Evolutionary conservation across 2,329 filamentous ascomycete species (phyloP).

Genomic region (Paecilomyces niveus): DNA sequence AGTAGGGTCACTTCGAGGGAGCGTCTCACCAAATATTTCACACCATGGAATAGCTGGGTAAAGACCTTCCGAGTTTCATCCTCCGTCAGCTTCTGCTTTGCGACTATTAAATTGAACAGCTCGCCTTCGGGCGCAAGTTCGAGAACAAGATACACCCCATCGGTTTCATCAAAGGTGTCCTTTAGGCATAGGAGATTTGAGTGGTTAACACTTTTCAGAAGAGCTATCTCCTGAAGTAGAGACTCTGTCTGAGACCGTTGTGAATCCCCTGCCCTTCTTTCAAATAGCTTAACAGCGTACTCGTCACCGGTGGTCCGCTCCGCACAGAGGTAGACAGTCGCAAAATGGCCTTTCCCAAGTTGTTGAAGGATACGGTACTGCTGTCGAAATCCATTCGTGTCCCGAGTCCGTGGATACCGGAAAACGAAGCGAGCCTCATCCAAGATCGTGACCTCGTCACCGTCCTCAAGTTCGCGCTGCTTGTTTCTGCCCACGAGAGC

Average conservation of each 20-base stretch:
- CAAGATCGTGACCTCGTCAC: constrained; percentile 83
- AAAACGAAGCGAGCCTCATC: constrained; percentile 85
- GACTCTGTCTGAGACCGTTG: constrained; percentile 79
- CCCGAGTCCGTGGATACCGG: constrained; percentile 70
- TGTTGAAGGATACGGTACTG: constrained; percentile 80
- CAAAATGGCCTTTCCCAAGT: constrained; percentile 91
- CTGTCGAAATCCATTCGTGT: constrained; percentile 72
- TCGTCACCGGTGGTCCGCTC: constrained; percentile 76
- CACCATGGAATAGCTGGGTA: constrained; percentile 80
- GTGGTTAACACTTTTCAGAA: constrained; percentile 95
- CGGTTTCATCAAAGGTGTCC: constrained; percentile 86
- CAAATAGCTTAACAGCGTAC: constrained; percentile 93
- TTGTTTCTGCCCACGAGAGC: constrained; percentile 87
- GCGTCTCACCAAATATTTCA: constrained; percentile 80
- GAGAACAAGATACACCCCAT: constrained; percentile 83
- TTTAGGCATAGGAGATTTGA: constrained; percentile 88
- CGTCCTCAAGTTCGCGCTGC: constrained; percentile 76
- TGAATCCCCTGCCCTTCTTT: constrained; percentile 72
- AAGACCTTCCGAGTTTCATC: constrained; percentile 80
- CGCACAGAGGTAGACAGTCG: constrained; percentile 83
- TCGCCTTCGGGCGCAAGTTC: constrained; percentile 91
- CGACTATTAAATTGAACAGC: constrained; percentile 89
- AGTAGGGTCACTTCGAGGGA: not conserved
- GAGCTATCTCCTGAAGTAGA: constrained; percentile 89
- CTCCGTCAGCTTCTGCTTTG: constrained; percentile 82